phyloP scores from a whole-genome alignment of 73 alveolate genomes.

The Blepharisma japonicum region DNA sequence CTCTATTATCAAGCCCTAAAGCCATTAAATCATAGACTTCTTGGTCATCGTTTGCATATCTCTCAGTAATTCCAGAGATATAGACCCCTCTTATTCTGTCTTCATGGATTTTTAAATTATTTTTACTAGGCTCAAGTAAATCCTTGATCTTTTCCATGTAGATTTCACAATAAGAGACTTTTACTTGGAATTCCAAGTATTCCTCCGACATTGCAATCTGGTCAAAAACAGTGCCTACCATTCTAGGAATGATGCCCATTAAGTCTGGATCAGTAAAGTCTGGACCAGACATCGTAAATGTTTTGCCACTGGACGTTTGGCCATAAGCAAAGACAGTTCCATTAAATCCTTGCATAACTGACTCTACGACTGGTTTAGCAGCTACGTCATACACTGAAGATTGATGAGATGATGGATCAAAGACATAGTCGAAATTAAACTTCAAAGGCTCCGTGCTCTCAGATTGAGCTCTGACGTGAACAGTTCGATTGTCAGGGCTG shows the following conservation, averaged over 20 bases:
- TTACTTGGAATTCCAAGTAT: slow-evolving; percentile 83
- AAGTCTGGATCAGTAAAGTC: slow-evolving; percentile 36
- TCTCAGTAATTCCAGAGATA: slow-evolving; percentile 90
- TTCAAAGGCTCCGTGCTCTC: slow-evolving; percentile 3
- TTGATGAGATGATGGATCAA: slow-evolving; percentile 68
- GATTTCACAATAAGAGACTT: slow-evolving; percentile 87
- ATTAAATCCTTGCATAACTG: slow-evolving; percentile 81
- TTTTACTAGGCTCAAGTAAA: slow-evolving; percentile 44
- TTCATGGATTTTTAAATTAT: slow-evolving; percentile 77
- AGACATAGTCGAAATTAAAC: slow-evolving; percentile 85
- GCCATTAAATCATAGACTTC: slow-evolving; percentile 84
- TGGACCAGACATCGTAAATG: slow-evolving; percentile 72
- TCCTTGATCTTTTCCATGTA: slow-evolving; percentile 95
- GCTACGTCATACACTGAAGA: slow-evolving; percentile 77
- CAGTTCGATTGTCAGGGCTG: too few species aligned
- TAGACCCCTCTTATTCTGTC: slow-evolving; percentile 93
- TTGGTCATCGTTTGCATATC: slow-evolving; percentile 91
- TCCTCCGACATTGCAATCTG: slow-evolving; percentile 73
- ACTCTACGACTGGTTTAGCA: slow-evolving; percentile 84
- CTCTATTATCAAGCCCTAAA: slow-evolving; percentile 81
- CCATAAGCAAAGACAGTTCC: slow-evolving; percentile 68
- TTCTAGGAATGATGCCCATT: slow-evolving; percentile 60
- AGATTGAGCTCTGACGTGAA: slow-evolving; percentile 27
- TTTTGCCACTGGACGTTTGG: slow-evolving; percentile 79
- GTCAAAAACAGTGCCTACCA: slow-evolving; percentile 51